Percentiles rank a stretch among this genome's conserved stretches.
These are phyloP conservation scores for Sarcodon sp. DNA, from an alignment of 768 basidiomycete genomes.

Conservation along the genomic window DNA sequence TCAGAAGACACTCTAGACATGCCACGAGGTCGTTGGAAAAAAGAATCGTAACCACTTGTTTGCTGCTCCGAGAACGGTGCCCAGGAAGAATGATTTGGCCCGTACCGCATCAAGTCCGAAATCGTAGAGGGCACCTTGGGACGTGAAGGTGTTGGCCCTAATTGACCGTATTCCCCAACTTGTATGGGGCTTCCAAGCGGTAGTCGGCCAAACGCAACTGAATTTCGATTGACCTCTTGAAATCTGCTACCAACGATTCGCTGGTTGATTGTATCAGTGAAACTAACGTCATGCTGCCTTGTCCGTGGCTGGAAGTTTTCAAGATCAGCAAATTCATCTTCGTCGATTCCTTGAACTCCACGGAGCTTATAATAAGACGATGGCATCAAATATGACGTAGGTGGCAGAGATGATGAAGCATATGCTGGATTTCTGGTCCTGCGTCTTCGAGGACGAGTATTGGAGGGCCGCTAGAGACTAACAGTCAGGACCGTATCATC, in stretches of 20 bases:
- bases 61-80: not conserved
- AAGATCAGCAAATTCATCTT: conserved; percentile 40
- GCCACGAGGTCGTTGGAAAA: not conserved
- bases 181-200: conserved; percentile 47
- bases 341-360: conserved; percentile 43
- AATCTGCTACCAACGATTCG: conserved; percentile 58
- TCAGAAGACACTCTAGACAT: not conserved
- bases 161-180: conserved; percentile 36
- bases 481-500: not conserved
- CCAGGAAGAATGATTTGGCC: conserved; percentile 26
- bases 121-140: conserved; percentile 19
- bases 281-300: conserved; percentile 16
- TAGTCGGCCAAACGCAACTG: conserved; percentile 40
- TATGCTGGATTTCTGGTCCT: conserved; percentile 46
- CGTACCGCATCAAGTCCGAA: conserved; percentile 39
- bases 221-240: conserved; percentile 57
- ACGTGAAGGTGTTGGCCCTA: conserved; percentile 16
- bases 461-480: conserved; percentile 5
- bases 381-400: conserved; percentile 69
- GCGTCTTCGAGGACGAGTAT: conserved; percentile 28
- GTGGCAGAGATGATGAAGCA: conserved; percentile 56
- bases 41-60: not conserved
- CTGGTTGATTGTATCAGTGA: conserved; percentile 47
- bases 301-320: conserved; percentile 13
- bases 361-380: conserved; percentile 71